Evolutionary conservation across 2,329 filamentous ascomycete species (phyloP), one percentile per base, ranked within the genome.

Genomic region (Leptosphaerulina australis): DNA sequence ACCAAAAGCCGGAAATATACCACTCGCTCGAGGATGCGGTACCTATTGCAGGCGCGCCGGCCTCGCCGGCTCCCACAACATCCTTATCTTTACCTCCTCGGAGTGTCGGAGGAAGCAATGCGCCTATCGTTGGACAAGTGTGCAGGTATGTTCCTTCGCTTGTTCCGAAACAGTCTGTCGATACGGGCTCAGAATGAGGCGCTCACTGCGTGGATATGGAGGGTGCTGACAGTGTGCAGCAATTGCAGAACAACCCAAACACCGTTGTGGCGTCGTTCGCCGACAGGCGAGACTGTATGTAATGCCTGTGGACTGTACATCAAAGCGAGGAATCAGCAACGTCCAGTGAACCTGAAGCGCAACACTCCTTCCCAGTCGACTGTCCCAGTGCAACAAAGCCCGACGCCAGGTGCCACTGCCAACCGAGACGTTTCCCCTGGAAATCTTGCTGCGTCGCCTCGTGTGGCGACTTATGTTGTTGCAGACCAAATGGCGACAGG

Each of bases 251-350:
- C 94, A 12, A 97, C 91, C 43, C 87, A 88, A 71, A 99, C 94
- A 36, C 94, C 94, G 18, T 77, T 99, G 28, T 99, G 94, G 94
- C 85, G 94, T 69, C 85, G 94, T 67, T 96, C 93, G 12, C 93
- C 93, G 0, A 87, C 92, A 64, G 94, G 94, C 22, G 88, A 91
- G 45, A 97, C 91, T 21, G 97, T 99, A 53, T 99, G 94, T 77
- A 99, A 99, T 75, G 94, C 94, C 5, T 99, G 94, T 68, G 94
- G 94, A 31, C 81, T 99, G 12, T 99, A 99, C 72, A 80, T 90
- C 56, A 97, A 97, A 73, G 92, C 93, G 8, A 85, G 94, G 60
- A 97, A 97, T 70, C 88, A 93, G 55, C 86, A 90, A 62, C 85
- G 94, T 40, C 94, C 94, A 11, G 94, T 91, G 5, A 96, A 91